These are phyloP conservation scores for Mortierella hygrophila DNA, from an alignment of 192 early-diverging fungal species.

Conservation along the genomic window DNA sequence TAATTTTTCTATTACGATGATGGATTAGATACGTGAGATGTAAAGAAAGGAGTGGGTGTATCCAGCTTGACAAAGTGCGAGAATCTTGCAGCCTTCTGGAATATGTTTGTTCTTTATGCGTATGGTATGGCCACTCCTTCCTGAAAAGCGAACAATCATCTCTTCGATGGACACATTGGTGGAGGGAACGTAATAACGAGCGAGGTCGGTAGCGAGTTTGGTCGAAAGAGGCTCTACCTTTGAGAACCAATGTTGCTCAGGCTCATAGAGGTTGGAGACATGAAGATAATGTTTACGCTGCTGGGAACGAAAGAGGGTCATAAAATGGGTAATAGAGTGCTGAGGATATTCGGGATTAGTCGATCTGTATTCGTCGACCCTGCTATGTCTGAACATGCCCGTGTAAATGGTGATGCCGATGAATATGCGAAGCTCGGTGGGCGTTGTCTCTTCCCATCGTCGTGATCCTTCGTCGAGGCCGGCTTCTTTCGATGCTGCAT, in stretches of 20 bases:
- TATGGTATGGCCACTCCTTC: slow-evolving; percentile 9
- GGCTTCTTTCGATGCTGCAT: too few species aligned
- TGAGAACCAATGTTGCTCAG: not conserved
- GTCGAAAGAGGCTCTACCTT: slow-evolving; percentile 32
- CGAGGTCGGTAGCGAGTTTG: slow-evolving; percentile 14
- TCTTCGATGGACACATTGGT: slow-evolving; percentile 38
- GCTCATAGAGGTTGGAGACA: slow-evolving; percentile 7
- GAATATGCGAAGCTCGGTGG: too few species aligned
- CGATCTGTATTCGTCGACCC: too few species aligned
- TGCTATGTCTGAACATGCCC: too few species aligned
- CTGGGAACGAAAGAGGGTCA: too few species aligned
- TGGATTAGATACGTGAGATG: slow-evolving; percentile 13
- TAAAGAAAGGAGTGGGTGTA: slow-evolving; percentile 44
- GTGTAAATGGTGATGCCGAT: too few species aligned
- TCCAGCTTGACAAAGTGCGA: slow-evolving; percentile 37
- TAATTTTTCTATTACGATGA: slow-evolving; percentile 9
- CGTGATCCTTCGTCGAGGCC: too few species aligned
- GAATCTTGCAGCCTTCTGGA: slow-evolving; percentile 49
- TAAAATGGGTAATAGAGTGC: too few species aligned
- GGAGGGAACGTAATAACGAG: too few species aligned
- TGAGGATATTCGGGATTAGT: too few species aligned
- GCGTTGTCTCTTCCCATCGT: too few species aligned
- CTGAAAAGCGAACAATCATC: slow-evolving; percentile 46
- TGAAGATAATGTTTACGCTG: too few species aligned
- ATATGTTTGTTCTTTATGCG: slow-evolving; percentile 42